These are phyloP conservation scores for Inonotus obliquus DNA, from an alignment of 1,284 basidiomycete species.

Conservation along the genomic window DNA sequence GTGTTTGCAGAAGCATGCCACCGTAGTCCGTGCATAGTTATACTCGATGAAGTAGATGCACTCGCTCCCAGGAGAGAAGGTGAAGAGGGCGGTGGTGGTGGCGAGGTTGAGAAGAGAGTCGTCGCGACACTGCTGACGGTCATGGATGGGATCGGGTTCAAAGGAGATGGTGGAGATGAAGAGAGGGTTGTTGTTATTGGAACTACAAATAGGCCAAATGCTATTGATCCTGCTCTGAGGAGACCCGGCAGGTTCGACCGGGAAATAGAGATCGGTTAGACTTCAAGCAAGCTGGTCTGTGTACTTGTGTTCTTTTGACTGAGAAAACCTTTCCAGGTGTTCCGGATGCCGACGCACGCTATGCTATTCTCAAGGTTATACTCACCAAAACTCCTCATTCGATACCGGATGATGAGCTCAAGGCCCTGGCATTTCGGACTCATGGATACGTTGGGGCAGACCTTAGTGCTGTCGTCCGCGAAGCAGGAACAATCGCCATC, in stretches of 20 bases:
- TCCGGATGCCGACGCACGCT: conserved; percentile 80
- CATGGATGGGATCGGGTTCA: conserved; percentile 86
- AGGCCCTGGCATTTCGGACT: conserved; percentile 68
- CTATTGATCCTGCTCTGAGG: conserved; percentile 93
- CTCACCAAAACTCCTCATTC: conserved; percentile 77
- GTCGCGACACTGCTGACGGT: conserved; percentile 94
- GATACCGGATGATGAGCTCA: conserved; percentile 58
- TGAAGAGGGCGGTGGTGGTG: conserved; percentile 77
- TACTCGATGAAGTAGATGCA: conserved; percentile 96
- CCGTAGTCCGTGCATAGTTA: conserved; percentile 86
- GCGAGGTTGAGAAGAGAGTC: conserved; percentile 94
- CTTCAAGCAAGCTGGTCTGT: too few relatives aligned
- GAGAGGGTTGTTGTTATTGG: conserved; percentile 88
- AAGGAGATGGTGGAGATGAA: conserved; percentile 33
- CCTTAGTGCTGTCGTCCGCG: conserved; percentile 85
- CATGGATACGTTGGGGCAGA: conserved; percentile 99
- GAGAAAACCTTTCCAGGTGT: conserved; percentile 52
- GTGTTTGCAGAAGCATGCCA: conserved; percentile 84
- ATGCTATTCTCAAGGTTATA: conserved; percentile 80
- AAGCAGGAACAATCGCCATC: conserved; percentile 89
- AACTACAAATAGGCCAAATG: conserved; percentile 96
- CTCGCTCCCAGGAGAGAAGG: conserved; percentile 89
- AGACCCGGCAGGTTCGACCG: conserved; percentile 94
- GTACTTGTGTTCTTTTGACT: neutral
- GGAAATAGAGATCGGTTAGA: conserved; percentile 93